Evolutionary conservation across 2,329 filamentous ascomycete genomes (phyloP), one percentile per base, ranked within the genome.

Genomic region (Fusarium caatingaense): DNA sequence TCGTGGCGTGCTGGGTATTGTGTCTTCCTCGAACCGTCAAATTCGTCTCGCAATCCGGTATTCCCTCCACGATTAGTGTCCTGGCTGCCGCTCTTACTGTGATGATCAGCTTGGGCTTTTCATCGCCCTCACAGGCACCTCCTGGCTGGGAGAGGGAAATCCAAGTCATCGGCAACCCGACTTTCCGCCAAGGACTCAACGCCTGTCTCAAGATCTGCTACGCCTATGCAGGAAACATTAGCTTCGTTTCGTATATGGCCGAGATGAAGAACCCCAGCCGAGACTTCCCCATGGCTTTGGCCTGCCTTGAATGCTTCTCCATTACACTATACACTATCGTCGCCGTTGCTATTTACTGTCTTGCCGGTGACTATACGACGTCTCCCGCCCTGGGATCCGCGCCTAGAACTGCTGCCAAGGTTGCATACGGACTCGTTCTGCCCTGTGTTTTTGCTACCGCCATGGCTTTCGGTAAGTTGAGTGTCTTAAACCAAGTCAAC

Each of bases 11-110:
- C 3, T 91, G 85, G 75, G 62, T 87, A 12, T 87, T 86, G 65
- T 91, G 89, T 2, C 81, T 92, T 11, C 90, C 90, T 0, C 83
- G 90, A 49, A 92, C 89, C 0, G 91, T 92, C 78, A 82, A 73
- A 56, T 73, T 77, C 8, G 63, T 71, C 8, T 62, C 64, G 7
- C 73, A 75, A 21, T 74, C 73, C 5, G 75, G 74, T 18, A 75
- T 76, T 2, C 75, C 75, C 0, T 75, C 75, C 0, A 77, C 75
- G 1, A 55, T 78, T 18, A 72, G 69, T 27, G 76, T 78, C 20
- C 10, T 78, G 8, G 58, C 69, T 6, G 73, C 76, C 0, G 74
- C 77, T 3, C 66, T 78, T 8, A 67, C 75, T 18, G 74, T 76
- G 20, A 78, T 78, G 69, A 76, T 77, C n/a, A 71, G 73, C 20